phyloP scores from a whole-genome alignment of 176 grass and related monocot genomes.

The Triticum dicoccoides region DNA sequence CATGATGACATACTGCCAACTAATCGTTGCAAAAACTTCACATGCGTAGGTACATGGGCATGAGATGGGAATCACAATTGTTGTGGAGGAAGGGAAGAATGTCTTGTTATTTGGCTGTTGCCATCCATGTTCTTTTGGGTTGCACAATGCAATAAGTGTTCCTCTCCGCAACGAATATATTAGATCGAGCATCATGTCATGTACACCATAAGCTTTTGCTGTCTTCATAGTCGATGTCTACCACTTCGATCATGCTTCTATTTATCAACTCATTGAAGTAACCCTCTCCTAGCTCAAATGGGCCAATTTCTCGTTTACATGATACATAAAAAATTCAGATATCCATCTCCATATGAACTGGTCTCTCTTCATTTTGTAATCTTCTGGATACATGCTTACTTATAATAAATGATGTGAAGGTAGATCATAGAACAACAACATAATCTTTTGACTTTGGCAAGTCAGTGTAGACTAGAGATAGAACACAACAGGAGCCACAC shows the following conservation, averaged over 20 bases:
- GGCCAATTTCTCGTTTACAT: background rate
- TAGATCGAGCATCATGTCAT: background rate
- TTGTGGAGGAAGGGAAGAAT: background rate
- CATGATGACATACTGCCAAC: background rate
- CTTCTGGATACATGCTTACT: background rate
- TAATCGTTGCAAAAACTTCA: background rate
- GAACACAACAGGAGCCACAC: no score
- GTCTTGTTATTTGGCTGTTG: no score
- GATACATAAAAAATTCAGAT: background rate
- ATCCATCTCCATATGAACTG: background rate
- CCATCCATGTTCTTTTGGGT: background rate
- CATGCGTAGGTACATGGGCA: background rate
- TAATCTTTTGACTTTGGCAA: background rate
- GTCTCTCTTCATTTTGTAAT: background rate
- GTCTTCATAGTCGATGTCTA: background rate
- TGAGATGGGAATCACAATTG: background rate
- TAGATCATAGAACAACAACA: background rate
- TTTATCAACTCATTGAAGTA: background rate
- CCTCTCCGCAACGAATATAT: background rate
- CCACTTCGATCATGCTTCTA: background rate
- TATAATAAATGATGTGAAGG: background rate
- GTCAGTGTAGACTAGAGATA: background rate
- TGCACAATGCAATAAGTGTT: no score
- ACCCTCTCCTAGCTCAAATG: background rate
- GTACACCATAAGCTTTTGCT: background rate